Evolutionary conservation across 805 yeast genomes (phyloP), one percentile per base, ranked within the genome.

Genomic region (Isabelozyma rhagii): DNA sequence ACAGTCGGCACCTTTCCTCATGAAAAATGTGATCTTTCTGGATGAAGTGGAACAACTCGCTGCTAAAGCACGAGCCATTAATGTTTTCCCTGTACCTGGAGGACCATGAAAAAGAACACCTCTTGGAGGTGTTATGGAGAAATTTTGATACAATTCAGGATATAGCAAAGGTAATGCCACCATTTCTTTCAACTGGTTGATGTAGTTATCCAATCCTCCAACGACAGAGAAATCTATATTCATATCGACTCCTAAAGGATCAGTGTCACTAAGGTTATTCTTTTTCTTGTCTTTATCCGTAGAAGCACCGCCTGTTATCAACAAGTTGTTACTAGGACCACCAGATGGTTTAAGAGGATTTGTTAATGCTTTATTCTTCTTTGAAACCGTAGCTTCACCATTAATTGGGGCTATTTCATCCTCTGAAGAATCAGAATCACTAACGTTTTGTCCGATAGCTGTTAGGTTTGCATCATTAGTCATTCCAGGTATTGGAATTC

Each of bases 81-180:
- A 78, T 0, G 99, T 94, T 65, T 94, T 94, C 78, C 99, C 99
- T 0, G 99, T 94, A 55, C 99, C 99, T 3, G 99, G 99, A 4
- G 99, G 99, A 44, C 99, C 99, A 68, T 94, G 99, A 70, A 94
- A 94, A 48, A 94, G 69, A 1, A 94, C 99, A 53, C 99, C 99
- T 55, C 99, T 76, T 15, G 99, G 99, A 1, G 99, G 98, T 0
- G 97, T 89, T 36, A 93, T 90, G 50, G 84, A 85, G 61, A 94
- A 94, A 63, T 84, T 84, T 55, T 90, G 87, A 62, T 93, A 94
- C 8, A 94, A 79, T 64, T 94, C 99, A 1, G 99, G 99, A 58
- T 94, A 94, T 48, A 92, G 69, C 55, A 94, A 72, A 0, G 99
- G 99, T 49, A 94, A 71, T 1, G 96, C 89, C 5, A 94, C 96